These are phyloP conservation scores for Leptodermis oblonga DNA, from an alignment of 257 asterid genomes.

Conservation along the genomic window DNA sequence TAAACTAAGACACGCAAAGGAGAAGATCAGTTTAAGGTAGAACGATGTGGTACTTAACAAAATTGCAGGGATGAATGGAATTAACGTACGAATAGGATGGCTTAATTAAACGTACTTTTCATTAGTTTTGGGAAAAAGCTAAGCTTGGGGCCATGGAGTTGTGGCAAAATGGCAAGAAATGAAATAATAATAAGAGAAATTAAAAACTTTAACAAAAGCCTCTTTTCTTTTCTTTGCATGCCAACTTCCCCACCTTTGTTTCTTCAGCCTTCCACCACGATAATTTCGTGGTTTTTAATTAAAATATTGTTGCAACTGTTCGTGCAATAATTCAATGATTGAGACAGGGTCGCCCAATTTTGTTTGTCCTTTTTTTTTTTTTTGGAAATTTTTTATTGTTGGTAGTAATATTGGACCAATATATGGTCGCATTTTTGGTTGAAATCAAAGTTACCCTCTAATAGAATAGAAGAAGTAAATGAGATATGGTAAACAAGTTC, in stretches of 20 bases:
- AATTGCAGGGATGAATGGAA: neutral
- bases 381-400: neutral
- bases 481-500: no score
- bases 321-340: constrained; percentile 11
- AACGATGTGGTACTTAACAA: neutral
- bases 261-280: constrained; percentile 21
- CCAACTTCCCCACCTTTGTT: constrained; percentile 11
- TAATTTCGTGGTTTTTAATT: constrained; percentile 2
- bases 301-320: no score
- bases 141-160: no score
- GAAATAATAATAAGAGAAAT: constrained; percentile 31
- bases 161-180: no score
- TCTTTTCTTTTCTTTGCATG: constrained; percentile 13
- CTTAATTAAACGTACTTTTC: neutral
- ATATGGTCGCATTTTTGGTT: no score
- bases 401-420: no score
- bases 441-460: no score
- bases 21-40: neutral
- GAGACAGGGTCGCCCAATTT: no score
- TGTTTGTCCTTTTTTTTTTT: neutral
- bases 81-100: neutral
- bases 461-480: no score
- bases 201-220: constrained; percentile 24
- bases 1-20: no score
- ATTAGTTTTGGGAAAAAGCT: neutral